phyloP scores from a whole-genome alignment of 2,329 filamentous ascomycete species.

The Colletotrichum simmondsii region DNA sequence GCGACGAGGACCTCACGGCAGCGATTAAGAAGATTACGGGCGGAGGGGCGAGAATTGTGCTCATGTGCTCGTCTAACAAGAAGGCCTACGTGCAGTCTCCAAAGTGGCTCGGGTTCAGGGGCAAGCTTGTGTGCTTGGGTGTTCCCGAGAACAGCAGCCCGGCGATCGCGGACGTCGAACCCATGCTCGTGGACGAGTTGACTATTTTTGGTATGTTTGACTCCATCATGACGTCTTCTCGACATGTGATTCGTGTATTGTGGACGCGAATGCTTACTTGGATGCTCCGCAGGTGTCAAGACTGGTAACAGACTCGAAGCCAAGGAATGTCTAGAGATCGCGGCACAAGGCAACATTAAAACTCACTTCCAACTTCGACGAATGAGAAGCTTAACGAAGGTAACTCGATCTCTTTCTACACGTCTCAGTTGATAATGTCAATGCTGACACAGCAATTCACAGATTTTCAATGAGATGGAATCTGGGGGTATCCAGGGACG shows the following conservation, averaged over 20 bases:
- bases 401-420: not conserved
- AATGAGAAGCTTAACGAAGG: constrained; percentile 31
- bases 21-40: constrained; percentile 33
- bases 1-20: constrained; percentile 14
- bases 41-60: constrained; percentile 36
- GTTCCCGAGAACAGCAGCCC: constrained; percentile 36
- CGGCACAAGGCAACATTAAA: constrained; percentile 29
- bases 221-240: not conserved
- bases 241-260: too few relatives aligned
- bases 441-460: not conserved
- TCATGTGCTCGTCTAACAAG: constrained; percentile 39
- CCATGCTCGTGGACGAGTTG: constrained; percentile 27
- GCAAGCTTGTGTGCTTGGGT: constrained; percentile 42
- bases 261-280: not conserved
- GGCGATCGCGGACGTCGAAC: constrained; percentile 21
- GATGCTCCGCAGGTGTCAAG: constrained; percentile 16
- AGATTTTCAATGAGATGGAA: constrained; percentile 33
- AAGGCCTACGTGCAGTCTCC: constrained; percentile 38
- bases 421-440: not conserved
- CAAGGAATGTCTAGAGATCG: constrained; percentile 33
- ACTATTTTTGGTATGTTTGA: constrained; percentile 28
- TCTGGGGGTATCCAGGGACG: constrained; percentile 30
- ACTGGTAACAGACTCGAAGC: constrained; percentile 32
- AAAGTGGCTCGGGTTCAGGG: constrained; percentile 40
- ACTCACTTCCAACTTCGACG: constrained; percentile 31